Percentiles rank a stretch among this genome's conserved stretches.
Evolutionary conservation across 2,329 filamentous ascomycete genomes (phyloP).

Genomic region (Trichoderma guizhouense): DNA sequence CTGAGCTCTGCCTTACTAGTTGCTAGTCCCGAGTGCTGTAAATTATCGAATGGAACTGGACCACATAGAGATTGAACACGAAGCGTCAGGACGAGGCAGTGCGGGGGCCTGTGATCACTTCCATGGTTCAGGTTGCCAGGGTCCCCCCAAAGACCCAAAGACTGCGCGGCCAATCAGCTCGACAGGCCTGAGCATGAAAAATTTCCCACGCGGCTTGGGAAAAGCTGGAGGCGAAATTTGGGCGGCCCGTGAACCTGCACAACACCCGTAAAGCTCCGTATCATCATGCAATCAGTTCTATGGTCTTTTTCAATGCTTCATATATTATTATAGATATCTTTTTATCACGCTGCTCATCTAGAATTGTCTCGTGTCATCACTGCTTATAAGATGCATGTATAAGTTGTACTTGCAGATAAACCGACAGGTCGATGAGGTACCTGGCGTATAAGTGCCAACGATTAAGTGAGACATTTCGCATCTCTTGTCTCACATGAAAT

Average conservation of each 20-base stretch:
- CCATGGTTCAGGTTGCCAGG: neutral
- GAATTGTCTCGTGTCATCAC: neutral
- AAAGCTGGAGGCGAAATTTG: slow-evolving; percentile 17
- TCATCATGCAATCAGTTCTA: neutral
- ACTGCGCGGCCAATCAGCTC: slow-evolving; percentile 14
- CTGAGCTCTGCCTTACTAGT: neutral
- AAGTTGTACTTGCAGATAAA: neutral
- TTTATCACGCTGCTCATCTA: neutral
- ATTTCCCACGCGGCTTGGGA: slow-evolving; percentile 10
- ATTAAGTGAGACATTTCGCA: neutral
- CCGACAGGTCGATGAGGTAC: neutral
- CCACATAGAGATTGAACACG: neutral
- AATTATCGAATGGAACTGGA: neutral
- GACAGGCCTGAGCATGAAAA: neutral
- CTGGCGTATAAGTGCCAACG: neutral
- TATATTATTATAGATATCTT: neutral
- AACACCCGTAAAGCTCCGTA: slow-evolving; percentile 4
- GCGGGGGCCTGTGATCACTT: neutral
- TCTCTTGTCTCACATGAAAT: neutral
- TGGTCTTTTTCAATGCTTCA: neutral
- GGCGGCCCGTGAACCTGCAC: neutral
- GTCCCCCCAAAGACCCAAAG: neutral
- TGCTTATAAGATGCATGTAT: neutral
- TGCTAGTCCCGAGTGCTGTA: neutral
- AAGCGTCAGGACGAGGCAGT: neutral